A percentile compares a stretch with the other conserved stretches of the same genome.
phyloP scores from a whole-genome alignment of 1,284 basidiomycete genomes.

The Garcileccinum viscosum region DNA sequence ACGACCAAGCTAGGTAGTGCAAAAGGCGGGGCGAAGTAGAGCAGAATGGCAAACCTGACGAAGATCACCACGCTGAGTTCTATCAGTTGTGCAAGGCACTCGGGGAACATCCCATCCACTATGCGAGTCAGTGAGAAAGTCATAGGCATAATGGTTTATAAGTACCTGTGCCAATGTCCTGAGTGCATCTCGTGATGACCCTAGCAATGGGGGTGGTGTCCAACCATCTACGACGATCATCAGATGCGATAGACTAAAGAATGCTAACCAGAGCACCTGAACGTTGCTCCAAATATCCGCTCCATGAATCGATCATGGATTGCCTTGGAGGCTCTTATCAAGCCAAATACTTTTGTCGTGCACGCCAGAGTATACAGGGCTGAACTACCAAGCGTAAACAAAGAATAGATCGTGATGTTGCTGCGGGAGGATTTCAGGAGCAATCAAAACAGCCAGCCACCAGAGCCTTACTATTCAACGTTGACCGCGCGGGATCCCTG shows the following conservation, averaged over 20 bases:
- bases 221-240: constrained; percentile 42
- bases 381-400: constrained; percentile 3
- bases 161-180: constrained; percentile 27
- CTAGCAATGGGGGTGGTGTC: constrained; percentile 45
- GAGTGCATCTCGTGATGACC: constrained; percentile 28
- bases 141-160: constrained; percentile 5
- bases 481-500: constrained; percentile 39
- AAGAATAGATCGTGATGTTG: constrained; percentile 5
- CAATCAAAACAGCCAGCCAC: neutral
- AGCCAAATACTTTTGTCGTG: constrained; percentile 43
- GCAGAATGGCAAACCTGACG: constrained; percentile 47
- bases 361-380: constrained; percentile 4
- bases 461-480: constrained; percentile 36
- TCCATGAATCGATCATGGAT: constrained; percentile 66
- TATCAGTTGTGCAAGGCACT: neutral
- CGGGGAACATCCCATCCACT: constrained; percentile 15
- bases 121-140: constrained; percentile 8
- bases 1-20: constrained; percentile 42
- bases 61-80: constrained; percentile 33
- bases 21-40: constrained; percentile 50
- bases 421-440: neutral
- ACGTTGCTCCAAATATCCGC: constrained; percentile 61
- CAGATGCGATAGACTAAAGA: neutral
- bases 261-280: constrained; percentile 38
- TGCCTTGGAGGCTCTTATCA: constrained; percentile 59